Evolutionary conservation across 2,329 filamentous ascomycete species (phyloP).

Genomic region (Diaporthe vexans): DNA sequence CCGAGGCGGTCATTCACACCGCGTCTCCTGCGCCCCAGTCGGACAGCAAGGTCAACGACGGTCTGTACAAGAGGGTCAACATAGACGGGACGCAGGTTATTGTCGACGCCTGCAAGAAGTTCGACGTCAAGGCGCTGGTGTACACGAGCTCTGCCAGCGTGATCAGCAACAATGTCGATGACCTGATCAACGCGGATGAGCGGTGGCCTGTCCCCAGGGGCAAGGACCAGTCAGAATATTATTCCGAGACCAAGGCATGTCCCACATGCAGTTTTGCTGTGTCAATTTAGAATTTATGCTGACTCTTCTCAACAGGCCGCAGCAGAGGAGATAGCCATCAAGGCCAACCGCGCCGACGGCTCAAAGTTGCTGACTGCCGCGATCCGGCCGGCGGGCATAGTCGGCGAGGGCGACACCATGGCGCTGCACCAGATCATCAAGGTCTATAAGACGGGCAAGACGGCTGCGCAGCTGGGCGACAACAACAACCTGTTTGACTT

Average conservation of each 20-base stretch:
- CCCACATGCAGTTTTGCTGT: neutral
- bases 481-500: slow-evolving; percentile 75
- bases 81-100: slow-evolving; percentile 87
- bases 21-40: slow-evolving; percentile 77
- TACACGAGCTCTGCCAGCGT: slow-evolving; percentile 94
- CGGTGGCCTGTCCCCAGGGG: slow-evolving; percentile 82
- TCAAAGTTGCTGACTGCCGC: slow-evolving; percentile 80
- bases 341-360: slow-evolving; percentile 75
- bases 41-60: slow-evolving; percentile 66
- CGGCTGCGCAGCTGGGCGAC: slow-evolving; percentile 84
- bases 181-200: slow-evolving; percentile 90
- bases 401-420: slow-evolving; percentile 89
- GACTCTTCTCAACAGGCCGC: slow-evolving; percentile 65
- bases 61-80: slow-evolving; percentile 85
- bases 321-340: slow-evolving; percentile 85
- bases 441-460: slow-evolving; percentile 76
- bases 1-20: slow-evolving; percentile 91
- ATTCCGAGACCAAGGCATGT: slow-evolving; percentile 88
- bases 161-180: slow-evolving; percentile 82
- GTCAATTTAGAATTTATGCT: neutral
- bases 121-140: slow-evolving; percentile 84
- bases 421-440: slow-evolving; percentile 80
- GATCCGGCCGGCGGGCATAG: slow-evolving; percentile 89
- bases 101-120: slow-evolving; percentile 78
- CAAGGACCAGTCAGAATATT: slow-evolving; percentile 81